A percentile compares a stretch with the other conserved stretches of the same genome.
These are phyloP conservation scores for Quercus cerris DNA, from an alignment of 306 rosid genomes.

Conservation along the genomic window DNA sequence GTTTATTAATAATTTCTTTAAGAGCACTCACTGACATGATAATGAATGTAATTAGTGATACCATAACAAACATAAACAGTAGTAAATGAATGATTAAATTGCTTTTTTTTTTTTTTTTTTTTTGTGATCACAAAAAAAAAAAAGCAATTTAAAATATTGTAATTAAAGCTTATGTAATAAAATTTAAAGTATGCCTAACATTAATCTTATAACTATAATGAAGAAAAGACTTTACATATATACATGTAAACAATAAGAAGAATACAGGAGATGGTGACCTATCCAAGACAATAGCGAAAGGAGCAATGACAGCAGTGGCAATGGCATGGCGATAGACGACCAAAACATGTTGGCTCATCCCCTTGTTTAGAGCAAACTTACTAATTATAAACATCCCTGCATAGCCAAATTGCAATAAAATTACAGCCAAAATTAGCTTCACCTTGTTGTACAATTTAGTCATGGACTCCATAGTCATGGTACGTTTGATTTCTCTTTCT, in stretches of 20 bases:
- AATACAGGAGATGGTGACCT: constrained; percentile 22
- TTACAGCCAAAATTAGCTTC: constrained; percentile 35
- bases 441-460: not conserved
- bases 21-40: accelerated
- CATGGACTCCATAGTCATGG: constrained; percentile 12
- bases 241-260: not conserved
- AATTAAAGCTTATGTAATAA: too few relatives aligned
- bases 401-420: constrained; percentile 41
- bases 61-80: too few relatives aligned
- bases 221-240: not conserved
- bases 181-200: too few relatives aligned
- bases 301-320: constrained; percentile 38
- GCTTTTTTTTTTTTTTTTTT: too few relatives aligned
- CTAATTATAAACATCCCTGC: constrained; percentile 42
- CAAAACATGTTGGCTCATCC: constrained; percentile 51
- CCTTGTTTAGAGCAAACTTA: constrained; percentile 41
- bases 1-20: too few relatives aligned
- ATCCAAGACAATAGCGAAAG: constrained; percentile 48
- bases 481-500: not conserved
- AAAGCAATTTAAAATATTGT: too few relatives aligned
- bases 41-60: too few relatives aligned
- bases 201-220: not conserved
- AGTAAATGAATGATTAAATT: too few relatives aligned
- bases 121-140: too few relatives aligned
- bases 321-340: constrained; percentile 38